Evolutionary conservation across 768 basidiomycete genomes (phyloP), one percentile per base, ranked within the genome.

Genomic region (Fistulinella prunicolor): DNA sequence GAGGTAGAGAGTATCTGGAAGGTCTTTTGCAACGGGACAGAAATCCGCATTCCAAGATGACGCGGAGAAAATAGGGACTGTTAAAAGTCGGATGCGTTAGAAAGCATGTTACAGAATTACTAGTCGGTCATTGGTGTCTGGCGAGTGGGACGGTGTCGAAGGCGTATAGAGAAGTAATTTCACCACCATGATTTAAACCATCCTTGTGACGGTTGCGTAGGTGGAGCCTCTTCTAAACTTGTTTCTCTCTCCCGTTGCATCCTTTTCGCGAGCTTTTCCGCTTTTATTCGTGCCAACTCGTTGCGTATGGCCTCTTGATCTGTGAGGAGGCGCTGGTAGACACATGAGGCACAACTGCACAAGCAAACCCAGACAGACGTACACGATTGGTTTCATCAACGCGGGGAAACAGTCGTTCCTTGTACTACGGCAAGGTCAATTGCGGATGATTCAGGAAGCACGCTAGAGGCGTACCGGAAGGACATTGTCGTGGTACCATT

Each of bases 401-500:
- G 6, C 81, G 70, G 24, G 86, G 86, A 57, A 89, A 87, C 17
- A 89, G 70, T 60, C 74, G 82, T 40, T 86, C 79, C 63, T 83
- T 80, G 61, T 89, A 88, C 88, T 90, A 51, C 21, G 39, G 9
- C 35, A 37, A n/a, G 47, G 38, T 44, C 8, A 37, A 28, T 32
- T 32, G 30, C 19, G 19, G 28, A 17, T 24, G 26, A 38, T n/a
- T n/a, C n/a, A n/a, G n/a, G n/a, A 47, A 26, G 21, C 9, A 16
- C 21, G 26, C 26, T 30, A 10, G 36, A 35, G 24, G 53, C 82
- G 47, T 63, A 90, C 86, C 8, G 91, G 89, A 29, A 88, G 69
- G 49, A 94, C 89, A 56, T 89, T 75, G 40, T 74, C 71, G 46
- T 78, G 75, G 61, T 93, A 94, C 91, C 91, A 94, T 35, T 85